Evolutionary conservation across 2,329 filamentous ascomycete species (phyloP).

Genomic region (Venturia effusa): DNA sequence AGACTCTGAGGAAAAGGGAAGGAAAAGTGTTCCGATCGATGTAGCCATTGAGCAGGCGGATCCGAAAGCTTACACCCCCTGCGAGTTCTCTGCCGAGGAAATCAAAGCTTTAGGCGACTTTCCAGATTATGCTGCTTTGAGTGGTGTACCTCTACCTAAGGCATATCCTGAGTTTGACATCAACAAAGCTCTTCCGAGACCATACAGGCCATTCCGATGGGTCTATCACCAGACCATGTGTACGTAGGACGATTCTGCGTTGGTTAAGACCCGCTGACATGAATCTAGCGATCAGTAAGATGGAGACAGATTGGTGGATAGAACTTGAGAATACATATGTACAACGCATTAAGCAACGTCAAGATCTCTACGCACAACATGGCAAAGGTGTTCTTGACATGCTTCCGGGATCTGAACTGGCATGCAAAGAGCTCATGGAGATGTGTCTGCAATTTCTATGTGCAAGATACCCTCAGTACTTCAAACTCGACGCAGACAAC

Average conservation of each 20-base stretch:
- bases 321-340: slow-evolving; percentile 69
- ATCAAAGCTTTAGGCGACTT: slow-evolving; percentile 63
- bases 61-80: slow-evolving; percentile 44
- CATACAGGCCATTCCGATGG: slow-evolving; percentile 76
- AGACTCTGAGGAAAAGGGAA: background rate
- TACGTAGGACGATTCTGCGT: slow-evolving; percentile 34
- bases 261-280: background rate
- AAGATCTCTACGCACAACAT: slow-evolving; percentile 51
- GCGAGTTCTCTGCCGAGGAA: slow-evolving; percentile 60
- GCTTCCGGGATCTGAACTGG: slow-evolving; percentile 65
- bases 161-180: slow-evolving; percentile 58
- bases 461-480: slow-evolving; percentile 65
- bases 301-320: slow-evolving; percentile 82
- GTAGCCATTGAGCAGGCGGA: slow-evolving; percentile 19
- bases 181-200: slow-evolving; percentile 55
- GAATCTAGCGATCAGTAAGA: slow-evolving; percentile 44
- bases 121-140: slow-evolving; percentile 65
- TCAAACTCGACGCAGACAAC: slow-evolving; percentile 45
- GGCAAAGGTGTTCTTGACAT: slow-evolving; percentile 54
- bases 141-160: slow-evolving; percentile 60
- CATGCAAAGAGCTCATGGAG: slow-evolving; percentile 80
- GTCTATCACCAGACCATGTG: slow-evolving; percentile 86
- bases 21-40: slow-evolving; percentile 14
- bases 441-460: slow-evolving; percentile 74
- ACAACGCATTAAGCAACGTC: slow-evolving; percentile 56